Base-by-base conservation (phyloP, 2,329 filamentous ascomycete species). In the Pseudocercospora fuligena region DNA sequence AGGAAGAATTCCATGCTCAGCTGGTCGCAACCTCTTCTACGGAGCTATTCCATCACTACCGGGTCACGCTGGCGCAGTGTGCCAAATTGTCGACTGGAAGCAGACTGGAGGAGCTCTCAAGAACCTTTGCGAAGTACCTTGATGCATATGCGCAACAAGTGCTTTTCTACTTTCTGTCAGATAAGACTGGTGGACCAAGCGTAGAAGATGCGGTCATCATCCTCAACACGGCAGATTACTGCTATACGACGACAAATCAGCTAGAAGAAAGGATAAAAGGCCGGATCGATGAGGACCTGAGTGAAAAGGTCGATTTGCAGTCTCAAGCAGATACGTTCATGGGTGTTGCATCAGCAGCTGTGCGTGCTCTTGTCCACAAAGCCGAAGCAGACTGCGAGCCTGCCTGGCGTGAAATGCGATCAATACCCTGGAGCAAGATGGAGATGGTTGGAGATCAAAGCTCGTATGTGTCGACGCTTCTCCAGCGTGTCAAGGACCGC, bases 31-130 rank as follows among this genome's bases (percentile, higher is more conserved):
- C 91, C 1, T 98, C 95, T 0, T 97, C 95, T 3, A 97, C 97
- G 54, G 95, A 99, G 77, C 87, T 99, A 0, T 99, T 99, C 80
- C 93, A 97, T 75, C 97, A 97, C 77, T 99, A 99, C 81, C 93
- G 97, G 68, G 87, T 94, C 66, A 94, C 93, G 0, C 82, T 99
- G 40, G 93, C 93, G 3, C 95, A 99, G 80, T 99, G 95, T 79
- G 93, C 95, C 3, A 98, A 97, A 78, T 85, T 99, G 0, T 98
- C 95, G 0, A 97, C 94, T 0, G 92, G 93, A n/a, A 89, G 91
- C 63, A 89, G 93, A 47, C 82, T 99, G 49, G 84, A 96, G 11
- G 94, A 99, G 70, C 82, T 99, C 8, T 91, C 93, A 0, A 91
- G 87, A 73, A 94, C 91, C 0, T 89, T 99, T 73, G 93, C 92